Evolutionary conservation across 2,329 filamentous ascomycete genomes (phyloP), one percentile per base, ranked within the genome.

Genomic region (Aspergillus texensis): DNA sequence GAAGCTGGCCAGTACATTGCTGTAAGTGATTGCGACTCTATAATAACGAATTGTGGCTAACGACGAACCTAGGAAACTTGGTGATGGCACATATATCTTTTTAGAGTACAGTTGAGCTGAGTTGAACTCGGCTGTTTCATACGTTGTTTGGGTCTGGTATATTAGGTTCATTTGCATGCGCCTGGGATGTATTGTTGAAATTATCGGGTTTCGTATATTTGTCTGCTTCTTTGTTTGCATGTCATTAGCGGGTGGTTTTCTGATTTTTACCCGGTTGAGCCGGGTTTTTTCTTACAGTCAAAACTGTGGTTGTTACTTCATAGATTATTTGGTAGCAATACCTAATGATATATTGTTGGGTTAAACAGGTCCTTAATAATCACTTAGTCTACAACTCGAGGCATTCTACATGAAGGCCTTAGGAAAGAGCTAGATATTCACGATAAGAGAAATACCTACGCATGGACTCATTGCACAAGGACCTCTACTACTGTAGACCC

Each of bases 1-100:
- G 90, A 93, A 70, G 93, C 89, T 30, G 94, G 94, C 4, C 94
- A 97, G 81, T 99, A 97, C 77, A 97, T 97, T 84, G 93, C 94
- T 63, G 94, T 80, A 73, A 74, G 78, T 76, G 28, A 14, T 56
- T 36, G 36, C 9, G 39, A 4, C 10, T 11, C 10, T 19, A 3
- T 46, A 19, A 32, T n/a, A 8, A 2, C 10, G 19, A 32, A 14
- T 28, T 41, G 52, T 64, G 55, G 66, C 67, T 58, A 57, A 68
- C 50, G 48, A n/a, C 12, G 39, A 34, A 6, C 21, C 2, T 46
- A 78, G 75, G 76, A 78, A 73, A 77, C 76, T 16, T 78, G 76
- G 76, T 77, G 65, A 74, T 50, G 28, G 28, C 26, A 52, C 34
- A 21, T 50, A 34, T 50, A 53, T 39, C 34, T 50, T 55, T 39